A percentile compares a stretch with the other conserved stretches of the same genome.
Evolutionary conservation across 371 early-diverging fungal species (phyloP).

Genomic region (Lichtheimia hyalospora): DNA sequence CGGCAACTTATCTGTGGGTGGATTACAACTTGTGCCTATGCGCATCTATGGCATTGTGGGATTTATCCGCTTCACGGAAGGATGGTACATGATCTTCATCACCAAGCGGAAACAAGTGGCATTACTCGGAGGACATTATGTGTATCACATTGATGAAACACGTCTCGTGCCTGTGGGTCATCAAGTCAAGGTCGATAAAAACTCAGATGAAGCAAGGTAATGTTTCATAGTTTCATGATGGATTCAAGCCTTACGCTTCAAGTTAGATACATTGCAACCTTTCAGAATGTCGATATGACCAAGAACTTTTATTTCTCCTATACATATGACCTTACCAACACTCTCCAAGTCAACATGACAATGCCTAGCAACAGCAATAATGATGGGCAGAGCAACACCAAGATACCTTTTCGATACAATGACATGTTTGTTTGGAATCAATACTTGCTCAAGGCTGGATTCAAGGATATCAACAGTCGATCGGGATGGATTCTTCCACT

Average conservation of each 20-base stretch:
- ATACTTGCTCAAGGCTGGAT: slow-evolving; percentile 75
- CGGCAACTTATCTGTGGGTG: slow-evolving; percentile 78
- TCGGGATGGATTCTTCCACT: slow-evolving; percentile 89
- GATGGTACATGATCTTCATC: slow-evolving; percentile 90
- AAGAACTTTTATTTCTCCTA: slow-evolving; percentile 93
- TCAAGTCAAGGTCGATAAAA: slow-evolving; percentile 70
- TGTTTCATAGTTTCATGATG: neutral
- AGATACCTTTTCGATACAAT: slow-evolving; percentile 42
- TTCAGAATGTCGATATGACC: slow-evolving; percentile 79
- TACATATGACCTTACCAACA: slow-evolving; percentile 91
- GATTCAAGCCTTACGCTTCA: neutral
- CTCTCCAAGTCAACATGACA: slow-evolving; percentile 88
- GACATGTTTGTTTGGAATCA: slow-evolving; percentile 97
- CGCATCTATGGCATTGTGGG: slow-evolving; percentile 57
- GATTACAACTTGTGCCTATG: slow-evolving; percentile 66
- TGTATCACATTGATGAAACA: slow-evolving; percentile 95
- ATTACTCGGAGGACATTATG: slow-evolving; percentile 90
- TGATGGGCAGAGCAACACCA: slow-evolving; percentile 4
- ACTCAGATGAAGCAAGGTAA: slow-evolving; percentile 77
- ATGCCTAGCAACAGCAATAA: slow-evolving; percentile 19
- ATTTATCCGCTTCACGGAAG: slow-evolving; percentile 89
- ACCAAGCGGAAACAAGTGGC: slow-evolving; percentile 89
- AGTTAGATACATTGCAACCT: slow-evolving; percentile 73
- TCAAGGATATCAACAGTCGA: slow-evolving; percentile 58
- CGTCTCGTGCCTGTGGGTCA: slow-evolving; percentile 71